These are phyloP conservation scores for Pachyrhizus erosus DNA, from an alignment of 306 rosid species.

Conservation along the genomic window DNA sequence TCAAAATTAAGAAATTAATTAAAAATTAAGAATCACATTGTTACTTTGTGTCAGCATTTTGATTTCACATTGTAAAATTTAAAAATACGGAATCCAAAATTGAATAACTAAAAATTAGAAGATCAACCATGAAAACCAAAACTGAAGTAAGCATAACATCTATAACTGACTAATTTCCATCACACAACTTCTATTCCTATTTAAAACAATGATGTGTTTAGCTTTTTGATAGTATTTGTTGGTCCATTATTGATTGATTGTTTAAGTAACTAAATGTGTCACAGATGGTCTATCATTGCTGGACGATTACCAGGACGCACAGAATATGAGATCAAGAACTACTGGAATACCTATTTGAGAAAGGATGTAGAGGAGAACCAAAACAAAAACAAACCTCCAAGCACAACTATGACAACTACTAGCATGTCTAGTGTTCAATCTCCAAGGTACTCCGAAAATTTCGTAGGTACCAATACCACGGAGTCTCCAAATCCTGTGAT, in stretches of 20 bases:
- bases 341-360: background rate
- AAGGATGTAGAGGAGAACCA: background rate
- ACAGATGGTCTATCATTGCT: conserved; percentile 10
- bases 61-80: too few relatives aligned
- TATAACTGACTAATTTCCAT: too few relatives aligned
- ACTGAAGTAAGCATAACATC: too few relatives aligned
- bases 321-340: background rate
- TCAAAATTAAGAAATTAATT: too few relatives aligned
- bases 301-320: conserved; percentile 11
- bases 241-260: background rate
- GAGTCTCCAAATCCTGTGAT: background rate
- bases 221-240: too few relatives aligned
- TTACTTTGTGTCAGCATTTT: too few relatives aligned
- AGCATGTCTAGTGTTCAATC: background rate
- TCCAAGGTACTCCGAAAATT: background rate
- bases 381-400: background rate
- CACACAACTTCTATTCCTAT: too few relatives aligned
- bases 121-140: too few relatives aligned
- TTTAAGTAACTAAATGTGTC: background rate
- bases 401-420: background rate
- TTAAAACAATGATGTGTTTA: too few relatives aligned
- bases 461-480: background rate
- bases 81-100: too few relatives aligned
- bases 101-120: too few relatives aligned
- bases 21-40: too few relatives aligned